Base-by-base conservation (phyloP, 2,329 filamentous ascomycete genomes). In the Exophiala viscosa region DNA sequence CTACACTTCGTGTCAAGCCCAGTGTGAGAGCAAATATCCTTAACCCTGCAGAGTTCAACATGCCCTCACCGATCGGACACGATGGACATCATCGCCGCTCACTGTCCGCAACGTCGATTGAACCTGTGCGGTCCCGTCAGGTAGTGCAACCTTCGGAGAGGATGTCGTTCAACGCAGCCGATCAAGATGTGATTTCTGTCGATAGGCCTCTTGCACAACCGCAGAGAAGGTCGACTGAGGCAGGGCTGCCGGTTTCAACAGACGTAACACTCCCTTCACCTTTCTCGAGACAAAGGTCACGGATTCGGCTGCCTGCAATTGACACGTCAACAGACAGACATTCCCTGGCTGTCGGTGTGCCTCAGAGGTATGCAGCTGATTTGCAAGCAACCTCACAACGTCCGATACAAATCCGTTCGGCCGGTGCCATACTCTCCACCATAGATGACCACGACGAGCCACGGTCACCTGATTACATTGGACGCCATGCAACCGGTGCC, bases 301-400 rank as follows among this genome's bases (percentile, higher is more conserved):
- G 60, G 4, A 48, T 60, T 11, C 60, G 61, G 13, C 51, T 64
- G 9, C 58, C 64, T 15, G 54, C 52, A 33, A 45, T 65, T 3
- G 51, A 61, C 31, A 65, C 63, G 5, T 52, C 50, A 6, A 14
- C 20, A 8, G 42, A 46, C 38, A 48, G 40, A 9, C 18, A 23
- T n/a, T 3, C 32, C 31, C 34, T 14, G 23, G 38, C 14, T 13
- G 46, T 18, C 8, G 40, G 41, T 42, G 20, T 47, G 23, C 42
- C 31, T 11, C 38, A 36, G 31, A 36, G 41, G 13, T 35, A 28
- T 13, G 44, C 32, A 23, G 39, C 20, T 15, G 17, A 15, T 6
- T 34, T 41, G 32, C 28, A 20, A 18, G 15, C 18, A 41, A 17
- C 33, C 3, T 43, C 46, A 33, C 39, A 47, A 34, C 44, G 15